phyloP scores from a whole-genome alignment of 176 grass and related monocot genomes.

The Juncus effusus region DNA sequence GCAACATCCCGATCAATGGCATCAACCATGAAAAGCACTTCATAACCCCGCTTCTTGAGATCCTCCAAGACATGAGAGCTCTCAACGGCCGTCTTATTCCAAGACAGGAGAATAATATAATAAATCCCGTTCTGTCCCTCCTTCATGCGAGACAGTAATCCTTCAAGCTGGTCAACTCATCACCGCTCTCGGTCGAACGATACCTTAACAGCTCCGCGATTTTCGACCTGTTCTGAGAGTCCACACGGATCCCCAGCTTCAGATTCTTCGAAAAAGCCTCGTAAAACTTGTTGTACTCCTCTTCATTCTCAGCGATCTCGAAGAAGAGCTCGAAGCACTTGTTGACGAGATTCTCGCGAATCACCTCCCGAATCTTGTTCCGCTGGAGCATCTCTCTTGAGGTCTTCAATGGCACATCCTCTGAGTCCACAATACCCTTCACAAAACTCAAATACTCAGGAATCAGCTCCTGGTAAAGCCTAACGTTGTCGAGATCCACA shows the following conservation, averaged over 20 bases:
- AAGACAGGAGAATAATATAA: conserved; percentile 89
- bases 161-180: conserved; percentile 95
- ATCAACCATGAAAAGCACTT: conserved; percentile 51
- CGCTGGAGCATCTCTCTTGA: conserved; percentile 21
- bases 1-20: conserved; percentile 80
- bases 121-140: conserved; percentile 88
- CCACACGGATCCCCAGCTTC: conserved; percentile 88
- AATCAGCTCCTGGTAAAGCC: conserved; percentile 89
- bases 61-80: conserved; percentile 6
- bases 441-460: conserved; percentile 89
- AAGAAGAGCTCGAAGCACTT: conserved; percentile 97
- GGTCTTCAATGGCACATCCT: conserved; percentile 95
- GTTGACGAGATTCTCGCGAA: conserved; percentile 90
- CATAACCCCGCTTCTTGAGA: conserved; percentile 61
- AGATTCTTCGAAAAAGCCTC: conserved; percentile 98
- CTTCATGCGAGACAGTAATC: conserved; percentile 98
- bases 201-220: conserved; percentile 83
- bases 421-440: conserved; percentile 92
- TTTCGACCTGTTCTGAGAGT: conserved; percentile 74
- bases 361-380: conserved; percentile 95
- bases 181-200: conserved; percentile 92
- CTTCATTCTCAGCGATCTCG: conserved; percentile 97
- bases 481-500: conserved; percentile 61
- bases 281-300: conserved; percentile 26
- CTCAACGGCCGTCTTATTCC: conserved; percentile 15